Percentiles rank a stretch among this genome's conserved stretches.
phyloP scores from a whole-genome alignment of 2,329 filamentous ascomycete genomes.

The Fusarium sp. region DNA sequence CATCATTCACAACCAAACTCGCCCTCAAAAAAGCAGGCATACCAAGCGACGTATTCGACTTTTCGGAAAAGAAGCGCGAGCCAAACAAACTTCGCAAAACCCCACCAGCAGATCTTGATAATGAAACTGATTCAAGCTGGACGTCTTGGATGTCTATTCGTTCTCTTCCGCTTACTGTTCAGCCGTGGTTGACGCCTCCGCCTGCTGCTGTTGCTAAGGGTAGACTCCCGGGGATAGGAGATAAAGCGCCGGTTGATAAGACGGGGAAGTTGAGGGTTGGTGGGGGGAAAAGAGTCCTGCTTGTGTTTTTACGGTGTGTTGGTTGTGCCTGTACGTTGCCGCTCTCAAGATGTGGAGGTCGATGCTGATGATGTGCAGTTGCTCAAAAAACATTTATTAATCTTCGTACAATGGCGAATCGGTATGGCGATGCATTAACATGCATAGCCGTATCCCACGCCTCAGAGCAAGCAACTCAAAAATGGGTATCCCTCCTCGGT shows the following conservation, averaged over 20 bases:
- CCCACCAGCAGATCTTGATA: slow-evolving; percentile 42
- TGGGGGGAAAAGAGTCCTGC: slow-evolving; percentile 55
- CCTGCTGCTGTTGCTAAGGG: slow-evolving; percentile 60
- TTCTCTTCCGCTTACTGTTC: slow-evolving; percentile 61
- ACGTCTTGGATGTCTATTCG: slow-evolving; percentile 61
- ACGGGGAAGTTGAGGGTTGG: slow-evolving; percentile 56
- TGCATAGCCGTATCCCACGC: slow-evolving; percentile 70
- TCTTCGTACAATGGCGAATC: slow-evolving; percentile 64
- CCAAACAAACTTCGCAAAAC: slow-evolving; percentile 48
- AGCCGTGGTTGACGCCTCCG: slow-evolving; percentile 63
- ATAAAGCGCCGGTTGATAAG: slow-evolving; percentile 59
- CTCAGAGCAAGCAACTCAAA: slow-evolving; percentile 63
- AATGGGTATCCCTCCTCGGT: slow-evolving; percentile 67
- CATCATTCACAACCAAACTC: slow-evolving; percentile 65
- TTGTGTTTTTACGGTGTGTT: slow-evolving; percentile 65
- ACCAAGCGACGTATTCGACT: slow-evolving; percentile 59
- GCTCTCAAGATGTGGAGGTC: fast-evolving
- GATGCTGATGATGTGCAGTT: slow-evolving; percentile 48
- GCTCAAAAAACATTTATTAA: slow-evolving; percentile 67
- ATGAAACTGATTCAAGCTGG: slow-evolving; percentile 48
- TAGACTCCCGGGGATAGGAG: slow-evolving; percentile 58
- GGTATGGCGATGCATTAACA: slow-evolving; percentile 57
- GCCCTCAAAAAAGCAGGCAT: slow-evolving; percentile 67
- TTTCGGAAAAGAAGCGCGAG: slow-evolving; percentile 42
- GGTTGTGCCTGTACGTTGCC: slow-evolving; percentile 63